Base-by-base conservation (phyloP, 257 asterid species). In the Echium plantagineum region DNA sequence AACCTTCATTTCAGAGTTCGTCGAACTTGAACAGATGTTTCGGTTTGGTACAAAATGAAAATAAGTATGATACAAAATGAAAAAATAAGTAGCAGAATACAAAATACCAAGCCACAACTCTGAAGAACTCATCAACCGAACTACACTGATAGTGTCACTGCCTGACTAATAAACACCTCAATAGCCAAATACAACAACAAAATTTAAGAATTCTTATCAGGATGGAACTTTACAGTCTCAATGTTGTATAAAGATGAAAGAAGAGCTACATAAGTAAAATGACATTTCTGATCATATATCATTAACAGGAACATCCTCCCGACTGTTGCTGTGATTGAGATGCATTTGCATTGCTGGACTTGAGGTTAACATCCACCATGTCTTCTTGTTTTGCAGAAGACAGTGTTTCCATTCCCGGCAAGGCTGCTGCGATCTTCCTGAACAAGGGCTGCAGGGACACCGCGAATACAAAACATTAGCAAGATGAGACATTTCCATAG, bases 391-490 rank as follows among this genome's bases (percentile, higher is more conserved):
- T 80, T 19, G 83, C 65, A 35, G 83, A 69, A 0, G 86, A 80
- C 55, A 72, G 79, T 10, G 72, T 61, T 55, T 74, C 83, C 86
- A 80, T 80, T 17, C 86, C 83, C 0, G 86, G 86, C 68, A 80
- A 67, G 13, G 86, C 86, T 53, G 81, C 81, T 24, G 86, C 86
- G 69, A 80, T 80, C 77, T 80, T 80, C 30, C 83, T 81, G 62
- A 77, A 80, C 57, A 80, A 69, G 55, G 83, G 86, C 86, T 80
- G 72, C 72, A 72, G 21, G 22, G 49, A 47, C 20, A 56, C 26
- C 15, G 17, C n/a, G n/a, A n/a, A n/a, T n/a, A n/a, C n/a, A n/a
- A n/a, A n/a, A n/a, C n/a, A n/a, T n/a, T n/a, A n/a, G n/a, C n/a
- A n/a, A n/a, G n/a, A n/a, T n/a, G n/a, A n/a, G n/a, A n/a, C n/a